These are phyloP conservation scores for Vigna reflexopilosa DNA, from an alignment of 306 rosid genomes.

Conservation along the genomic window DNA sequence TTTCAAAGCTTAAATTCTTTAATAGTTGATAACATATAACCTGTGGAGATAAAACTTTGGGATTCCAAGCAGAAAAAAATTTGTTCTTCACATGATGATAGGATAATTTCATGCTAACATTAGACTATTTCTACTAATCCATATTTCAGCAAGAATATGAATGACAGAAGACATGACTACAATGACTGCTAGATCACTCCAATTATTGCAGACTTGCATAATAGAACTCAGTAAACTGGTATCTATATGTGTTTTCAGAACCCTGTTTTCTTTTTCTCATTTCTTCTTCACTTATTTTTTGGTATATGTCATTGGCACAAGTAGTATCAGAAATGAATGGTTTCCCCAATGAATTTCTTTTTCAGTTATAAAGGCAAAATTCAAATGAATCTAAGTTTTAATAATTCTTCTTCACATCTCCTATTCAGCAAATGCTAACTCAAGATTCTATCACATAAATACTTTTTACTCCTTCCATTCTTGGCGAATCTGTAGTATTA, in stretches of 20 bases:
- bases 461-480: background rate
- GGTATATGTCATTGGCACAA: background rate
- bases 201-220: too few species aligned
- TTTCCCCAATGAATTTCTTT: slow-evolving; percentile 1
- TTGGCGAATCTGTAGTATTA: background rate
- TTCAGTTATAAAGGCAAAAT: background rate
- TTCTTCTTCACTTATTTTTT: slow-evolving; percentile 17
- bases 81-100: too few species aligned
- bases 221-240: too few species aligned
- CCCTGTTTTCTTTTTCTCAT: slow-evolving; percentile 8
- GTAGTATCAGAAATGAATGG: background rate
- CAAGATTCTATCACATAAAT: background rate
- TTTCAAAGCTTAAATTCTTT: too few species aligned
- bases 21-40: too few species aligned
- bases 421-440: background rate
- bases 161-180: too few species aligned
- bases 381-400: background rate
- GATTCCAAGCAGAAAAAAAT: too few species aligned
- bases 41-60: too few species aligned
- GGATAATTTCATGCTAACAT: too few species aligned
- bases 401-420: background rate
- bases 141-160: too few species aligned
- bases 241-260: background rate
- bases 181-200: too few species aligned
- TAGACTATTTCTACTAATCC: too few species aligned